Conservation (phyloP, 2,329 filamentous ascomycete species). For the Neopestalotiopsis rosae region DNA sequence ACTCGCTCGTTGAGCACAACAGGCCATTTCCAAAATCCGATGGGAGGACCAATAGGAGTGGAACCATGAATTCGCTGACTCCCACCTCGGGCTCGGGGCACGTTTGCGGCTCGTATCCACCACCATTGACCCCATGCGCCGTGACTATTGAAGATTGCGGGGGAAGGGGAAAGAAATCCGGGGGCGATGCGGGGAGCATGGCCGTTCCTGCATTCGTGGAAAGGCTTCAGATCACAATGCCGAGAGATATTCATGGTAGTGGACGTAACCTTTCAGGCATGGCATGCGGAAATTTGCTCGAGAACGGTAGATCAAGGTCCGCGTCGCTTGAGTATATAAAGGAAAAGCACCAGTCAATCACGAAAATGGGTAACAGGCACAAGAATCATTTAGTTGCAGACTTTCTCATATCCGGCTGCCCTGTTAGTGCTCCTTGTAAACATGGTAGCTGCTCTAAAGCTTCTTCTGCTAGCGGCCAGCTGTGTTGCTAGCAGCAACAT, state of each 20-base stretch:
- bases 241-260: neutral
- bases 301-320: neutral
- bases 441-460: neutral
- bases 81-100: neutral
- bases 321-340: neutral
- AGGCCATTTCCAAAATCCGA: neutral
- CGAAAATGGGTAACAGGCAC: neutral
- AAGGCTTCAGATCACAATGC: neutral
- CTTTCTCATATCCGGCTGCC: neutral
- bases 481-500: slow-evolving; percentile 7
- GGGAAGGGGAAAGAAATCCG: neutral
- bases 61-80: neutral
- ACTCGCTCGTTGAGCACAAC: neutral
- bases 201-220: slow-evolving; percentile 2
- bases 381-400: neutral
- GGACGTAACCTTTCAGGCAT: neutral
- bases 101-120: neutral
- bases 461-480: neutral
- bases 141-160: neutral
- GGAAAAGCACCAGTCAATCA: neutral
- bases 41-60: neutral
- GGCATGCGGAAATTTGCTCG: neutral
- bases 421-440: neutral
- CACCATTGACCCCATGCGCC: neutral
- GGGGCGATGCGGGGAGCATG: neutral